Base-by-base conservation (phyloP, 192 early-diverging fungal genomes). In the Backusella circina region DNA sequence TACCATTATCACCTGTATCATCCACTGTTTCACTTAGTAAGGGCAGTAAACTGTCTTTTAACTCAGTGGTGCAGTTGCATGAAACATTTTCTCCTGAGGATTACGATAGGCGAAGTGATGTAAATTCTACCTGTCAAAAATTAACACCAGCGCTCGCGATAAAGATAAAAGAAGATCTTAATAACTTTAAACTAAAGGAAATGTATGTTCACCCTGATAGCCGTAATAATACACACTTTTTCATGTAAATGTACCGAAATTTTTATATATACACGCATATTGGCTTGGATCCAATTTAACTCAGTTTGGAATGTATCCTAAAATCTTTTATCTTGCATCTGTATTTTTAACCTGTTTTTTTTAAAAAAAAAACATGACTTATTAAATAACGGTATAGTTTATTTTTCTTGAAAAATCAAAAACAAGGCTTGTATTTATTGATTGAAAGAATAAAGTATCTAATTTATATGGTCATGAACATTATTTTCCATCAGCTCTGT, bases 101-200 rank as follows among this genome's bases (percentile, higher is more conserved):
- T 65, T 99, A 99, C 79, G 95, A 98, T 76, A 88, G 96, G n/a
- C 88, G 89, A 51, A 94, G 93, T 51, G 93, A 95, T 83, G 82
- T 86, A 1, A 89, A 93, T 47, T 86, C 91, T 18, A 96, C 95
- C 12, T 95, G 94, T 73, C 87, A 86, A 65, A 90, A 92, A 65
- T 82, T 99, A 1, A 98, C 97, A 2, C 91, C 96, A 5, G 84
- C 90, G 39, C 85, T 97, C 44, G 95, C 96, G 39, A 88, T 93
- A 69, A 83, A 84, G 74, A 99, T 99, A 81, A 93, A 97, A 66
- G 89, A 95, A 80, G 96, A 99, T 79, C 82, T 99, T 54, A 99
- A 99, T 84, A 89, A 92, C 64, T 99, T 91, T 86, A 99, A 99
- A 84, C 86, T 92, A 65, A 85, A 86, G 35, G 96, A 98, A 75